A percentile compares a stretch with the other conserved stretches of the same genome.
phyloP scores from a whole-genome alignment of 2,329 filamentous ascomycete genomes.

The Monilinia vaccinii-corymbosi region DNA sequence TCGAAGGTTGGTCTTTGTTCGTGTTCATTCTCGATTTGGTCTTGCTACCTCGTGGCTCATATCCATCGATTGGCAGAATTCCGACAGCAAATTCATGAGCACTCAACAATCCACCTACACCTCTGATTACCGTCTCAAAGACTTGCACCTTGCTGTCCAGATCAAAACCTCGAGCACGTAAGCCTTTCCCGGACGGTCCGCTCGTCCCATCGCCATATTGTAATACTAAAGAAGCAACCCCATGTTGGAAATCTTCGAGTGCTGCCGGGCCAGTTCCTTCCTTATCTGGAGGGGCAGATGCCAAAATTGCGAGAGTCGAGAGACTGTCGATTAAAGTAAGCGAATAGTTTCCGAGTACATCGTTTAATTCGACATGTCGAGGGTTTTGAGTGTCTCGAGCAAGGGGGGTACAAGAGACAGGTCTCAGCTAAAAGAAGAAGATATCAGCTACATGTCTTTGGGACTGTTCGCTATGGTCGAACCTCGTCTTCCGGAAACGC shows the following conservation, averaged over 20 bases:
- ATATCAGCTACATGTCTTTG: background rate
- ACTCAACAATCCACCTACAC: constrained; percentile 81
- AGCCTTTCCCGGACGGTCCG: constrained; percentile 59
- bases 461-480: constrained; percentile 12
- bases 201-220: constrained; percentile 79
- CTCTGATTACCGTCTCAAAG: constrained; percentile 94
- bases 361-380: constrained; percentile 78
- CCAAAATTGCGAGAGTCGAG: constrained; percentile 86
- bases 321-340: constrained; percentile 91
- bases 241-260: constrained; percentile 68
- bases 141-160: constrained; percentile 97
- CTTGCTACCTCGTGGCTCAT: constrained; percentile 41
- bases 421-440: constrained; percentile 53
- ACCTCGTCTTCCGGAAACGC: constrained; percentile 95
- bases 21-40: constrained; percentile 5
- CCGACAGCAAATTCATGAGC: constrained; percentile 90
- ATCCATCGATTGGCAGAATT: constrained; percentile 77
- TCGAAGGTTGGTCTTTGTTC: constrained; percentile 39
- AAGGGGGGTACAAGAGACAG: constrained; percentile 74
- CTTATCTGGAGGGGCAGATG: constrained; percentile 57
- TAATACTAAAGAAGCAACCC: constrained; percentile 64
- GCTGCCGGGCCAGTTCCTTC: constrained; percentile 49
- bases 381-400: constrained; percentile 76
- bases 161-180: constrained; percentile 74
- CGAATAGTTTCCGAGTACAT: constrained; percentile 94